phyloP scores from a whole-genome alignment of 2,329 filamentous ascomycete species.

The Bipolaris bicolor region DNA sequence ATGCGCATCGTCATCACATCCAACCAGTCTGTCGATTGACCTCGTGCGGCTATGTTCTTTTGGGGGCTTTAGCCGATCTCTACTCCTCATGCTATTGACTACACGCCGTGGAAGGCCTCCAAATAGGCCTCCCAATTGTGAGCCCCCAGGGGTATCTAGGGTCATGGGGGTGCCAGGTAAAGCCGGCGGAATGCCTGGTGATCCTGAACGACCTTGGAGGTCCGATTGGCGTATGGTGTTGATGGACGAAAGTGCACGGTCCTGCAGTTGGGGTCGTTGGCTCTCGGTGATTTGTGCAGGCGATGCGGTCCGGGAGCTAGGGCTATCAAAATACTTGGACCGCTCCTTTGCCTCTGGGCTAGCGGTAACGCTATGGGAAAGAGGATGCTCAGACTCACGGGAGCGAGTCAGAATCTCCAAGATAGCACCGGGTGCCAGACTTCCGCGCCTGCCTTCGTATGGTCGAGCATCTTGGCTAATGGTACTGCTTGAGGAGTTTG shows the following conservation, averaged over 20 bases:
- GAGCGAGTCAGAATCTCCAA: slow-evolving; percentile 58
- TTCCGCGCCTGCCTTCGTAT: slow-evolving; percentile 61
- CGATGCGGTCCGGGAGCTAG: slow-evolving; percentile 50
- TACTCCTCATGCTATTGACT: slow-evolving; percentile 53
- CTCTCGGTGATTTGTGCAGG: slow-evolving; percentile 42
- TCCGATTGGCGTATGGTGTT: slow-evolving; percentile 55
- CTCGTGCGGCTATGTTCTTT: slow-evolving; percentile 58
- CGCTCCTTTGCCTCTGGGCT: slow-evolving; percentile 63
- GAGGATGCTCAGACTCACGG: slow-evolving; percentile 68
- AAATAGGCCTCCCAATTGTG: slow-evolving; percentile 53
- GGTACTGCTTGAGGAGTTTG: slow-evolving; percentile 61
- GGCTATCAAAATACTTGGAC: slow-evolving; percentile 43
- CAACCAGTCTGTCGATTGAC: slow-evolving; percentile 68
- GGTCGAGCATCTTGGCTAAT: slow-evolving; percentile 60
- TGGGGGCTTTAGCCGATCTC: slow-evolving; percentile 53
- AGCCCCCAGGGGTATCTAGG: slow-evolving; percentile 51
- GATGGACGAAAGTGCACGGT: slow-evolving; percentile 54
- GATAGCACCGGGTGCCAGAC: slow-evolving; percentile 66
- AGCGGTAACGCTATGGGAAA: slow-evolving; percentile 75
- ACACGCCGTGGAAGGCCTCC: slow-evolving; percentile 54
- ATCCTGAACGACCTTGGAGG: slow-evolving; percentile 37
- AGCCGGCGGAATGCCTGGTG: slow-evolving; percentile 51
- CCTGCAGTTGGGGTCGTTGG: slow-evolving; percentile 39
- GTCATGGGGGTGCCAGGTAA: slow-evolving; percentile 53
- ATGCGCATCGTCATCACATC: slow-evolving; percentile 67